Evolutionary conservation across 352 stramenopile species (phyloP), one percentile per base, ranked within the genome.

Genomic region (Phytophthora citricola): DNA sequence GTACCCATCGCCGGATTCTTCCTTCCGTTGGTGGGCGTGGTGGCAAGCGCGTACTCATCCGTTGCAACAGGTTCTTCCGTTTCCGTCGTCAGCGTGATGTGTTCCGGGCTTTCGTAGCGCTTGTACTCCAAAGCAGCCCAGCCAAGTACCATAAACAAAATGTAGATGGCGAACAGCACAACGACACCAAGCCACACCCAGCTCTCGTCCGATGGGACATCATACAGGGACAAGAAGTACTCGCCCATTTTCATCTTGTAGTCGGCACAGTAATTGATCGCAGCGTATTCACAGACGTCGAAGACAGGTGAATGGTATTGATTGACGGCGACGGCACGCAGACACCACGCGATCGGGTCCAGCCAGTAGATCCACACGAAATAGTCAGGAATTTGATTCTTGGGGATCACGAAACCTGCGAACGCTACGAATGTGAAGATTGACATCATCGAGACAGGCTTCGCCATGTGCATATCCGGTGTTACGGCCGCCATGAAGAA

Each of bases 311-410:
- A 66, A 3, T 47, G 66, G 60, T 89, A 92, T 58, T 92, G 78
- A 54, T 79, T 90, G 15, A 90, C 60, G 34, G 66, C 67, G 5
- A 90, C 52, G 14, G 66, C 66, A 17, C 83, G 80, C 17, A 89
- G 69, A 36, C 69, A 79, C 79, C 81, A 93, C 17, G 71, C 62
- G 20, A 93, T 72, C 11, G 86, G 86, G 41, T 92, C 85, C 38
- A 94, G 69, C 75, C 78, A 92, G 67, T 91, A 92, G 20, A 92
- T 41, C 85, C 85, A 94, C 7, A 82, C 65, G 32, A 87, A 90
- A 54, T 81, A 83, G 32, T 63, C 52, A 0, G 81, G 85, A 44
- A 93, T 90, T 45, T 78, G 58, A 43, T 58, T 62, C 43, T 85
- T 80, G 2, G 78, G 71, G 5, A 88, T 59, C 38, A 90, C 60